Conservation (phyloP, 768 basidiomycete species). For the Chlorophyllum brunneum region DNA sequence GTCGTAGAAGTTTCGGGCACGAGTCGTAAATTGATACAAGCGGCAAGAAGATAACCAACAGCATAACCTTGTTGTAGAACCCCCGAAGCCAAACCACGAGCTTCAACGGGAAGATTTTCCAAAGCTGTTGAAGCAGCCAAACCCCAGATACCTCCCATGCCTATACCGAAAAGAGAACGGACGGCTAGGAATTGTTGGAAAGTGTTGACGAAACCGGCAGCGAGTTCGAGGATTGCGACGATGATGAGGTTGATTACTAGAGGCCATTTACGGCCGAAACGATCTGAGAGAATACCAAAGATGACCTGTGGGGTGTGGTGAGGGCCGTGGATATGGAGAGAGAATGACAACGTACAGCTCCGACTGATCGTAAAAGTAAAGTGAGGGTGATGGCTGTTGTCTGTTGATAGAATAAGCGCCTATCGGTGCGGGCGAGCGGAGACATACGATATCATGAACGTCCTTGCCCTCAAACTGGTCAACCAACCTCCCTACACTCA, state of each 20-base stretch:
- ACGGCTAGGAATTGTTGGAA: slow-evolving; percentile 79
- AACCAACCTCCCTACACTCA: slow-evolving; percentile 45
- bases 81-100: slow-evolving; percentile 82
- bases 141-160: slow-evolving; percentile 91
- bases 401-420: slow-evolving; percentile 20
- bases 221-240: slow-evolving; percentile 70
- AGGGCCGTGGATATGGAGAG: neutral
- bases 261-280: slow-evolving; percentile 94
- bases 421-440: neutral
- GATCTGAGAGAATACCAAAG: slow-evolving; percentile 84
- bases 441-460: slow-evolving; percentile 37
- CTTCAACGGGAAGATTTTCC: slow-evolving; percentile 84
- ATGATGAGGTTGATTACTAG: slow-evolving; percentile 72
- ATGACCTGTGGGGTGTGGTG: slow-evolving; percentile 37
- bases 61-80: slow-evolving; percentile 89
- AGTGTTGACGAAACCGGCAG: slow-evolving; percentile 75
- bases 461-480: slow-evolving; percentile 39
- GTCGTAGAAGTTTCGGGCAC: slow-evolving; percentile 39
- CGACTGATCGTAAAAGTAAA: slow-evolving; percentile 82
- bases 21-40: slow-evolving; percentile 73
- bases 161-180: slow-evolving; percentile 80
- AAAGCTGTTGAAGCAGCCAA: slow-evolving; percentile 77
- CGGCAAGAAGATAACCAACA: slow-evolving; percentile 78
- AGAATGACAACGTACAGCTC: slow-evolving; percentile 44
- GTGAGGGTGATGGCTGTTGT: slow-evolving; percentile 89